Evolutionary conservation across 2,329 filamentous ascomycete genomes (phyloP), one percentile per base, ranked within the genome.

Genomic region (Aciculosporium take): DNA sequence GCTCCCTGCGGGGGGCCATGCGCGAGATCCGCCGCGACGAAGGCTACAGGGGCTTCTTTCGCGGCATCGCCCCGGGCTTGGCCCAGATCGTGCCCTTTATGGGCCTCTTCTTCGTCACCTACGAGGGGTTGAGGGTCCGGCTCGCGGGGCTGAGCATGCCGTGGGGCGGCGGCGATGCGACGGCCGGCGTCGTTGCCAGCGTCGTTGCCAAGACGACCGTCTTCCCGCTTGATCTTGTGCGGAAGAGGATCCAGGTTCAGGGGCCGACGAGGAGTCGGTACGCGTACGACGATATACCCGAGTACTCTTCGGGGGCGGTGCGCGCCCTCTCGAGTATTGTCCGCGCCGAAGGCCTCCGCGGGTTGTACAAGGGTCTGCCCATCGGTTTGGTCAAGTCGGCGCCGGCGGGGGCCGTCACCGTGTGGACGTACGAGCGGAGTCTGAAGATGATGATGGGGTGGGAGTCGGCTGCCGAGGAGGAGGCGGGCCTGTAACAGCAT

Each of bases 191-290:
- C 3, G 48, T 83, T 2, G 87, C 87, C 1, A 88, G 84, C 47
- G 67, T 94, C 2, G 52, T 85, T 18, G 81, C 86, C 33, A 98
- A 98, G 65, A 93, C 87, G 25, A 77, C 75, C 1, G 85, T 95
- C 9, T 98, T 96, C 52, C 91, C 91, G 13, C 69, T 98, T 20
- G 91, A 98, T 57, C 76, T 94, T 23, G 85, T 95, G 28, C 70
- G 91, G 49, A 98, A 96, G 67, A 72, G 91, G 36, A 72, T 98
- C 50, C 91, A 98, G 63, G 87, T 98, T 3, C 91, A 98, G 60
- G 91, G 91, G 0, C 91, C 91, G 1, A 94, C 83, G 45, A 70
- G 88, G 46, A 64, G 63, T 29, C 69, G 69, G 48, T 98, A 95
- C 58, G 77, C 89, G 13, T 83, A 93, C 60, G 74, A 76, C 52